phyloP scores from a whole-genome alignment of 345 rosid species.

The Ceriops decandra region DNA sequence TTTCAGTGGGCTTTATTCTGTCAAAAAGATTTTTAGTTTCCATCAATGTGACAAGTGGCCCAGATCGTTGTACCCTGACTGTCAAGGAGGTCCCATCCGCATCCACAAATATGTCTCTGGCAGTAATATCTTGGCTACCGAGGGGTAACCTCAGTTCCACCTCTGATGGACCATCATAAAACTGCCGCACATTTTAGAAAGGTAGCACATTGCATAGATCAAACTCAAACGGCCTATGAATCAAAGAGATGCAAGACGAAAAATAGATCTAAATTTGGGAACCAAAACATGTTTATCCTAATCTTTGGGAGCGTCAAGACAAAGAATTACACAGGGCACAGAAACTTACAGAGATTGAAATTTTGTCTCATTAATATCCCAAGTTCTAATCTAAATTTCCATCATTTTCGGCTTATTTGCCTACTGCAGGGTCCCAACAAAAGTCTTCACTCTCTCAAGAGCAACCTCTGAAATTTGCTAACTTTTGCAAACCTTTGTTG shows the following conservation, averaged over 20 bases:
- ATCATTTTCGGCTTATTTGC: too few relatives aligned
- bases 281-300: too few relatives aligned
- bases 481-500: too few relatives aligned
- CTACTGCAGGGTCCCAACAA: too few relatives aligned
- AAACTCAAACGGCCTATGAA: background rate
- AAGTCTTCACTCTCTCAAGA: too few relatives aligned
- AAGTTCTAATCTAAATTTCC: too few relatives aligned
- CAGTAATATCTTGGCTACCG: constrained; percentile 32
- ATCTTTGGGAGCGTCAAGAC: too few relatives aligned
- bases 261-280: too few relatives aligned
- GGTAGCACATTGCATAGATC: background rate
- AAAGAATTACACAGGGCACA: too few relatives aligned
- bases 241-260: background rate
- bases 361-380: too few relatives aligned
- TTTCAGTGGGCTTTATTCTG: constrained; percentile 67
- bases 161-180: constrained; percentile 67
- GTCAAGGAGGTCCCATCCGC: constrained; percentile 59
- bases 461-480: too few relatives aligned
- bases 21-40: constrained; percentile 69
- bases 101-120: constrained; percentile 72
- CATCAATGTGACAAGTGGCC: constrained; percentile 44
- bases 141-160: constrained; percentile 70
- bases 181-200: constrained; percentile 42
- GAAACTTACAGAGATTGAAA: too few relatives aligned
- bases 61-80: constrained; percentile 47